Percentiles rank a stretch among this genome's conserved stretches.
Conservation (phyloP, 495 filamentous ascomycete genomes). For the Penicillium pancosmium region DNA sequence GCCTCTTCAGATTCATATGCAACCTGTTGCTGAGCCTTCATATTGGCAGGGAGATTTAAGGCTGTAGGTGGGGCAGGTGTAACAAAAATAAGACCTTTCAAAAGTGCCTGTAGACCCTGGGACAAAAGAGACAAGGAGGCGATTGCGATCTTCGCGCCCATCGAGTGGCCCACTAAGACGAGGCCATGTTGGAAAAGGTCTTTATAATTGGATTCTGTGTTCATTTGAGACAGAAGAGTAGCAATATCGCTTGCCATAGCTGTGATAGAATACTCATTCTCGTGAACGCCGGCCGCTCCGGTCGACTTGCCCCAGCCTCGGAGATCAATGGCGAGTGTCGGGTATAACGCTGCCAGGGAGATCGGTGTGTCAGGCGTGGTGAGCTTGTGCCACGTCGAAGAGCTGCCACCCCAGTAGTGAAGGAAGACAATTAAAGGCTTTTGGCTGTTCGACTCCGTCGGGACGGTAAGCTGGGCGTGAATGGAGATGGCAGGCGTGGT, state of each 20-base stretch:
- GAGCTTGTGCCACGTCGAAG: slow-evolving; percentile 38
- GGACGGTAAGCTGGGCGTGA: slow-evolving; percentile 15
- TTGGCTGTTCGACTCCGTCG: background rate
- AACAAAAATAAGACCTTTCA: slow-evolving; percentile 40
- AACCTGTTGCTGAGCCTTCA: slow-evolving; percentile 37
- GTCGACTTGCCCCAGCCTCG: slow-evolving; percentile 46
- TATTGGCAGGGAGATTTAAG: slow-evolving; percentile 34
- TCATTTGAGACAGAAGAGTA: slow-evolving; percentile 23
- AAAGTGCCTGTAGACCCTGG: slow-evolving; percentile 3
- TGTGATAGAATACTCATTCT: slow-evolving; percentile 23
- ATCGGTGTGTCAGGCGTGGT: slow-evolving; percentile 23
- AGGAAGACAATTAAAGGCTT: slow-evolving; percentile 40
- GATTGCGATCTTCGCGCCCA: slow-evolving; percentile 48
- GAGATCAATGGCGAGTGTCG: slow-evolving; percentile 35
- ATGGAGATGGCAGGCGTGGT: slow-evolving; percentile 1
- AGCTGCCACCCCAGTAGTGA: slow-evolving; percentile 50
- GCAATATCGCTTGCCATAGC: slow-evolving; percentile 37
- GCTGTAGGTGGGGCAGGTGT: slow-evolving; percentile 39
- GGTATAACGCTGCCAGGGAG: slow-evolving; percentile 21
- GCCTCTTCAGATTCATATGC: slow-evolving; percentile 36
- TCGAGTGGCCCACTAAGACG: slow-evolving; percentile 45
- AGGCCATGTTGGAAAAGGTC: slow-evolving; percentile 26
- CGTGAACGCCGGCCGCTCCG: slow-evolving; percentile 20
- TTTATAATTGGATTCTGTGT: slow-evolving; percentile 1
- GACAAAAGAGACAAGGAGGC: slow-evolving; percentile 25